A percentile compares a stretch with the other conserved stretches of the same genome.
Evolutionary conservation across 2,329 filamentous ascomycete genomes (phyloP).

Genomic region (Verticillium nonalfalfae): DNA sequence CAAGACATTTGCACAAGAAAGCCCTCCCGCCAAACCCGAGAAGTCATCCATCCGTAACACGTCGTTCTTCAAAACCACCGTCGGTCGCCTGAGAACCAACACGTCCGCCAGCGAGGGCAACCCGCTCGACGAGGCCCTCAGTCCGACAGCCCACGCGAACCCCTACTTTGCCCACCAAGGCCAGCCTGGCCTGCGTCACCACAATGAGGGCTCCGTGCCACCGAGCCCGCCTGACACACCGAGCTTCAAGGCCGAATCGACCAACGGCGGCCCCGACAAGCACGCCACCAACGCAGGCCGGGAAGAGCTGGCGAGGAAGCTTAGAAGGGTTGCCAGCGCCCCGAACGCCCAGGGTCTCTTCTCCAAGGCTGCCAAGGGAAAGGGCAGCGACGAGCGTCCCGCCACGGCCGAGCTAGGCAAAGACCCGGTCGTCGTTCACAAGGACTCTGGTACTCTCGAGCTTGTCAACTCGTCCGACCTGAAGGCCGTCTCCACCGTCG

Average conservation of each 20-base stretch:
- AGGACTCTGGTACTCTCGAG: constrained; percentile 39
- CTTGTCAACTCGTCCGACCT: constrained; percentile 36
- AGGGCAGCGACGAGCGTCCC: constrained; percentile 57
- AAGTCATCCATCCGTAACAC: constrained; percentile 70
- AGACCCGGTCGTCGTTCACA: constrained; percentile 61
- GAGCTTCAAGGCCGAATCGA: constrained; percentile 64
- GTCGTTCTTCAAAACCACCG: constrained; percentile 79
- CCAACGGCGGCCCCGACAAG: constrained; percentile 55
- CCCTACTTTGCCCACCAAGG: constrained; percentile 98
- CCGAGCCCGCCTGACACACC: constrained; percentile 91
- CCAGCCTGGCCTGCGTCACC: constrained; percentile 85
- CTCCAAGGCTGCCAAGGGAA: constrained; percentile 58
- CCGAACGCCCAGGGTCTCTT: constrained; percentile 96
- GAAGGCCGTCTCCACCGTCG: constrained; percentile 26
- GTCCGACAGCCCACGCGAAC: constrained; percentile 89
- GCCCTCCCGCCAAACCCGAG: constrained; percentile 27
- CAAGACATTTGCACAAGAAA: constrained; percentile 3
- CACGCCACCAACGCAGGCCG: constrained; percentile 75
- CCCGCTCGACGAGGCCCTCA: constrained; percentile 78
- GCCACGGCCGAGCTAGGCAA: constrained; percentile 83
- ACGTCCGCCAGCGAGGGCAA: constrained; percentile 93
- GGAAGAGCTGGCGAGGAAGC: constrained; percentile 87
- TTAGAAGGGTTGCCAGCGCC: constrained; percentile 90
- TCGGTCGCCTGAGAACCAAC: constrained; percentile 80
- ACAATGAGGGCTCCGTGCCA: constrained; percentile 88